phyloP scores from a whole-genome alignment of 2,329 filamentous ascomycete species.

The Curvularia sp. region DNA sequence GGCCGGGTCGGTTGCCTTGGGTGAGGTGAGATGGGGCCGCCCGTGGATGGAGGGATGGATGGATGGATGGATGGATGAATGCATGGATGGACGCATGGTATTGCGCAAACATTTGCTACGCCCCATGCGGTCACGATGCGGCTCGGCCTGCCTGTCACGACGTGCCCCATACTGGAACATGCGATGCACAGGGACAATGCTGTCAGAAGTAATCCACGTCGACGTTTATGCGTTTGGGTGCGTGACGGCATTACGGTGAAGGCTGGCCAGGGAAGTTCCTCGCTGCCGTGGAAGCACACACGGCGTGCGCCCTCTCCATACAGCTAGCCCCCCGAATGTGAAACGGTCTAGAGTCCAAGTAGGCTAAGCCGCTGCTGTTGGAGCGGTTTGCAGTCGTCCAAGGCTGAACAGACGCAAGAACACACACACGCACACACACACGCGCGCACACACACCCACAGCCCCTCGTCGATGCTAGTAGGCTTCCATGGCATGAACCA shows the following conservation, averaged over 20 bases:
- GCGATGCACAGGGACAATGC: neutral
- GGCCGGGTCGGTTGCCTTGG: constrained; percentile 6
- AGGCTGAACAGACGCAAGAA: constrained; percentile 27
- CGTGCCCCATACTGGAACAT: no score
- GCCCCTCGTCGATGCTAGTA: constrained; percentile 26
- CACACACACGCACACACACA: constrained; percentile 3
- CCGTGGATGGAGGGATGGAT: no score
- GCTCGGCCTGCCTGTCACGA: constrained; percentile 14
- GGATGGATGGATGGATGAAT: no score
- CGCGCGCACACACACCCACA: neutral
- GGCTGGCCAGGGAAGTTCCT: constrained; percentile 14
- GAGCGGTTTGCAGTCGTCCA: constrained; percentile 22
- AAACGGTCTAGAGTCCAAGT: constrained; percentile 31
- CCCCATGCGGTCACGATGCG: constrained; percentile 12
- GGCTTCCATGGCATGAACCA: constrained; percentile 17
- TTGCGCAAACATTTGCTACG: constrained; percentile 15
- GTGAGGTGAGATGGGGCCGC: constrained; percentile 10
- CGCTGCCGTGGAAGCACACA: constrained; percentile 5
- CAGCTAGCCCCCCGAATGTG: constrained; percentile 16
- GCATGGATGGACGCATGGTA: neutral
- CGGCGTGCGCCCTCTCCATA: constrained; percentile 7
- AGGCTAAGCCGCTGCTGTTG: constrained; percentile 25
- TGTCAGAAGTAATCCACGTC: constrained; percentile 4
- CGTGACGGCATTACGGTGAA: constrained; percentile 15
- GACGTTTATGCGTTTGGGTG: constrained; percentile 7